Conservation (phyloP, 176 grass and related monocot species). For the Bonia amplexicaulis region DNA sequence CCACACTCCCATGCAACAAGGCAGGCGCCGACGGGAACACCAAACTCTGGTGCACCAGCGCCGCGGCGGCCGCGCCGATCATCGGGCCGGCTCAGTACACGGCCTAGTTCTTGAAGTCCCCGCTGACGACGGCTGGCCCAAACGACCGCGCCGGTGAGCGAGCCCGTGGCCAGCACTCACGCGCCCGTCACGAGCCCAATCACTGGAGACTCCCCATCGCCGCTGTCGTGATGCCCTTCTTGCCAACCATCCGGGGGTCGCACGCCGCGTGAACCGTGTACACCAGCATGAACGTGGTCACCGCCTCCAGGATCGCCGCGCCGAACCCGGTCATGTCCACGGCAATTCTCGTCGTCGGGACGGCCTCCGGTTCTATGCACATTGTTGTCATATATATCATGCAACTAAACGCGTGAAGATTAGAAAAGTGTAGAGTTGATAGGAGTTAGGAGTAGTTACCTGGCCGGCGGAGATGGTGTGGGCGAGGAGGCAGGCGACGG, state of each 20-base stretch:
- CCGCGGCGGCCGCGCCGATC: no score
- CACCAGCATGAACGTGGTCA: conserved; percentile 43
- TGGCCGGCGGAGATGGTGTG: conserved; percentile 34
- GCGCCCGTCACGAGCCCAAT: conserved; percentile 39
- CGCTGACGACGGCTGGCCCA: no score
- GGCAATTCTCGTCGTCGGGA: conserved; percentile 51
- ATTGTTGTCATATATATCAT: not conserved
- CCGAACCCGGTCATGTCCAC: no score
- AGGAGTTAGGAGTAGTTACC: not conserved
- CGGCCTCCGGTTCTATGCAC: not conserved
- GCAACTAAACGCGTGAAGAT: not conserved
- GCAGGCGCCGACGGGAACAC: no score
- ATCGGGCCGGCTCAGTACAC: no score
- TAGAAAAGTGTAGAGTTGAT: no score
- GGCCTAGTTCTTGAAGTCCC: no score
- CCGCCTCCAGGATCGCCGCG: conserved; percentile 33
- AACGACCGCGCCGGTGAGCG: no score
- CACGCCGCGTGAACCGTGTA: conserved; percentile 40
- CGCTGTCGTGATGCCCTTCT: not conserved
- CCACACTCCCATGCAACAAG: no score
- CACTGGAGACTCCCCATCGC: conserved; percentile 13
- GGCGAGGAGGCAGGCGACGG: conserved; percentile 48
- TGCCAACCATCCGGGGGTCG: not conserved
- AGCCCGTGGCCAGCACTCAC: no score
- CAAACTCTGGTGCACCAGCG: no score